These are phyloP conservation scores for Aspergillus pseudoviridinutans DNA, from an alignment of 2,329 filamentous ascomycete species.

Conservation along the genomic window DNA sequence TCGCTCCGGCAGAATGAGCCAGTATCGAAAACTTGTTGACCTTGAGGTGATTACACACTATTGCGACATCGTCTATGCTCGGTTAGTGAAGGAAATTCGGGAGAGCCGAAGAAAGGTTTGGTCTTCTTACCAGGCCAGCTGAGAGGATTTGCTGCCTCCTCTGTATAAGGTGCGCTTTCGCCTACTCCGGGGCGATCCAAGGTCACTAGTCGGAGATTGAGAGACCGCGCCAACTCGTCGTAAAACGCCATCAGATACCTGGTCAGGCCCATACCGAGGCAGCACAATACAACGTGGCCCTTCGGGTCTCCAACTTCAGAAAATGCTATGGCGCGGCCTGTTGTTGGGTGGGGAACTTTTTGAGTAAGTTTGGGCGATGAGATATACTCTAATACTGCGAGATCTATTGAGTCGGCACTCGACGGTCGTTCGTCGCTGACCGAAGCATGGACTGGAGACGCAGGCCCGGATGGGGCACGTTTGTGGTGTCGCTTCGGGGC, in stretches of 20 bases:
- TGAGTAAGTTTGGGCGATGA: slow-evolving; percentile 80
- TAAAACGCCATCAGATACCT: slow-evolving; percentile 96
- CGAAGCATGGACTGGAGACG: slow-evolving; percentile 38
- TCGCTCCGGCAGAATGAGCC: slow-evolving; percentile 94
- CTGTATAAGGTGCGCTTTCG: slow-evolving; percentile 79
- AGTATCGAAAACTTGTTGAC: slow-evolving; percentile 96
- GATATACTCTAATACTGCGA: slow-evolving; percentile 81
- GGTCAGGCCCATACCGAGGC: slow-evolving; percentile 95
- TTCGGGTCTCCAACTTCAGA: slow-evolving; percentile 93
- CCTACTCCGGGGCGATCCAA: slow-evolving; percentile 92
- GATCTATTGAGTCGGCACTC: slow-evolving; percentile 82
- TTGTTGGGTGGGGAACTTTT: slow-evolving; percentile 80
- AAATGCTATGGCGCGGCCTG: slow-evolving; percentile 85
- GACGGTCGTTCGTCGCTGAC: slow-evolving; percentile 67
- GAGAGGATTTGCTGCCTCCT: slow-evolving; percentile 78
- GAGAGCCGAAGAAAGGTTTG: neutral
- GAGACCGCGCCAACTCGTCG: slow-evolving; percentile 83
- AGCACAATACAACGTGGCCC: slow-evolving; percentile 90
- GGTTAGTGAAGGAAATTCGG: slow-evolving; percentile 6
- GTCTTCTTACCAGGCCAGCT: slow-evolving; percentile 78
- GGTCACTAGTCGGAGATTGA: slow-evolving; percentile 87
- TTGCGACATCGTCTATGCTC: slow-evolving; percentile 70
- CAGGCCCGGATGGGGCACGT: slow-evolving; percentile 37
- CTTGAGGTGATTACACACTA: slow-evolving; percentile 85
- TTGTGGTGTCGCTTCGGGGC: slow-evolving; percentile 30